Base-by-base conservation (phyloP, 192 early-diverging fungal species). In the Backusella tarrabulga region DNA sequence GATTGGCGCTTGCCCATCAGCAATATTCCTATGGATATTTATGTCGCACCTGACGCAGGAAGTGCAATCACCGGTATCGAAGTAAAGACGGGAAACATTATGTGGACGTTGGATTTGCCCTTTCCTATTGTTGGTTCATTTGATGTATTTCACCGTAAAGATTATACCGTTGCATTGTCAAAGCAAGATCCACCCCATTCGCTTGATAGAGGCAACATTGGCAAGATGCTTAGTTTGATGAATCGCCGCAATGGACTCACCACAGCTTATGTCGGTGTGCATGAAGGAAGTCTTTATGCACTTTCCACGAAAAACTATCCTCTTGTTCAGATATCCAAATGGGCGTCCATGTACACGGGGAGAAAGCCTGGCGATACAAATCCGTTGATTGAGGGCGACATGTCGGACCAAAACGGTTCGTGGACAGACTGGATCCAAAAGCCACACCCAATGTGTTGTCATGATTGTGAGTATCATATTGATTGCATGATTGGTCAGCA, bases 281-380 rank as follows among this genome's bases (percentile, higher is more conserved):
- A 90, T 34, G 81, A 89, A 29, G 92, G 91, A 75, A 90, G 84
- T 26, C 86, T 93, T 14, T 95, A 92, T 84, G 83, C 91, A 19
- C 82, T 95, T 36, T 91, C 92, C 0, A 72, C 81, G 21, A 86
- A 92, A 34, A 88, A 92, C 75, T 93, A 91, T 56, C 91, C 91
- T 12, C 75, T 91, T n/a, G 82, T 89, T 12, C 80, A 81, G 6
- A 76, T 83, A 34, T 85, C 88, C 54, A 74, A 84, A n/a, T 81
- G 75, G 76, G 69, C 80, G 5, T 76, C 72, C 19, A 52, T 77
- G 29, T 81, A 81, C 41, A 81, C 80, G 0, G 76, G 72, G 1
- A 29, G 40, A 41, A 41, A 42, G 12, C 80, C 80, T 0, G 75
- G 80, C 7, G 71, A 72, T 36, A 67, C 26, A 2, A 19, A 35